A percentile compares a stretch with the other conserved stretches of the same genome.
Conservation (phyloP, 768 basidiomycete genomes). For the Boletellus ananas region DNA sequence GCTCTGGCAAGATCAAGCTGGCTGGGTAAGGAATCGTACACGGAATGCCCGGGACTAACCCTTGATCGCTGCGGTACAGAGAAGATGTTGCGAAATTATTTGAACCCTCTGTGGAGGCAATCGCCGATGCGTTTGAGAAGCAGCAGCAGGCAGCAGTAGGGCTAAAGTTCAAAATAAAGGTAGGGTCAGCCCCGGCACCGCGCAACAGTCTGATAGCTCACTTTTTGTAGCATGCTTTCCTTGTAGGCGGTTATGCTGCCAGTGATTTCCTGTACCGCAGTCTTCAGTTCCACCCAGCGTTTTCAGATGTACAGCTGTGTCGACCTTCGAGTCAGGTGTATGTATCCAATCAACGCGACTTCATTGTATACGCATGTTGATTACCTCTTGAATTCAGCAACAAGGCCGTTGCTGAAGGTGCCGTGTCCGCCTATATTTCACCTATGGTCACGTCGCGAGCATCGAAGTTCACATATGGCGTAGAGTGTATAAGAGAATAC, state of each 20-base stretch:
- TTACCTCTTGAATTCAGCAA: conserved; percentile 26
- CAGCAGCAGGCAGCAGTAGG: conserved; percentile 19
- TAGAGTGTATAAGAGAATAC: conserved; percentile 28
- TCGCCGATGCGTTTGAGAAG: conserved; percentile 32
- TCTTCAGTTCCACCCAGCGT: conserved; percentile 36
- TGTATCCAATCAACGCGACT: conserved; percentile 2
- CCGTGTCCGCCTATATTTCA: conserved; percentile 34
- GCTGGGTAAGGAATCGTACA: conserved; percentile 27
- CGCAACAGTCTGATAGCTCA: background rate
- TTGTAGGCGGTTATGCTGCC: conserved; percentile 51
- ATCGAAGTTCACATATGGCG: conserved; percentile 39
- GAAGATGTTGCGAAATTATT: conserved; percentile 39
- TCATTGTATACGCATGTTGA: background rate
- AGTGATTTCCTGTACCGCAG: conserved; percentile 43
- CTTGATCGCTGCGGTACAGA: conserved; percentile 15
- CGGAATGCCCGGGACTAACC: background rate
- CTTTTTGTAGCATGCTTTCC: conserved; percentile 33
- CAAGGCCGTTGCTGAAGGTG: conserved; percentile 52
- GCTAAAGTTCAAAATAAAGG: conserved; percentile 28
- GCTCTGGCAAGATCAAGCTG: conserved; percentile 36
- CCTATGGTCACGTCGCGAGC: conserved; percentile 43
- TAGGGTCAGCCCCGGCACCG: background rate
- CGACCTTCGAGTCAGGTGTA: conserved; percentile 50
- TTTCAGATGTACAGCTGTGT: conserved; percentile 37
- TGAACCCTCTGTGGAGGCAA: conserved; percentile 37